These are phyloP conservation scores for Chenopodium suecicum DNA, from an alignment of 148 eudicot species.

Conservation along the genomic window DNA sequence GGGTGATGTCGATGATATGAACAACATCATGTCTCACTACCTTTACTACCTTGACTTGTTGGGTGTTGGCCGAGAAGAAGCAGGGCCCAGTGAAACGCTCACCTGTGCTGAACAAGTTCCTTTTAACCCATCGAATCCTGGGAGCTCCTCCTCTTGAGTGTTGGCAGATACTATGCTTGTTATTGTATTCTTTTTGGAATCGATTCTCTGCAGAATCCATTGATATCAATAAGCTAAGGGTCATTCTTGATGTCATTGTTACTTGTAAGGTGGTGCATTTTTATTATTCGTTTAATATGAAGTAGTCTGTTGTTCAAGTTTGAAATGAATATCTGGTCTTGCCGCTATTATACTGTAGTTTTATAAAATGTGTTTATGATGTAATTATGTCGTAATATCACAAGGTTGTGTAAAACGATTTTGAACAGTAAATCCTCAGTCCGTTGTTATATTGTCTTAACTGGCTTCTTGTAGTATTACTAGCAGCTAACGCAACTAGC, in stretches of 20 bases:
- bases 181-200: slow-evolving; percentile 13
- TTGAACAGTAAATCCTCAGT: slow-evolving; percentile 12
- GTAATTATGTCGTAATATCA: slow-evolving; percentile 28
- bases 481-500: neutral
- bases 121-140: slow-evolving; percentile 52
- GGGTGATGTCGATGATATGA: slow-evolving; percentile 77
- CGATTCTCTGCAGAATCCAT: slow-evolving; percentile 17
- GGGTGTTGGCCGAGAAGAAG: slow-evolving; percentile 83
- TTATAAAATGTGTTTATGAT: slow-evolving; percentile 19
- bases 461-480: neutral
- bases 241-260: slow-evolving; percentile 16
- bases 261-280: slow-evolving; percentile 9
- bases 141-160: slow-evolving; percentile 41
- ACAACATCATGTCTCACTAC: slow-evolving; percentile 68
- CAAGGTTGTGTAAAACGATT: slow-evolving; percentile 24
- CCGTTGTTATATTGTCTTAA: neutral
- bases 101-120: slow-evolving; percentile 75
- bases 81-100: slow-evolving; percentile 66
- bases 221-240: slow-evolving; percentile 21
- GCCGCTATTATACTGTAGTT: neutral
- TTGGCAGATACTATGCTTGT: neutral
- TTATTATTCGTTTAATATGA: slow-evolving; percentile 14
- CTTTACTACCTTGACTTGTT: slow-evolving; percentile 74
- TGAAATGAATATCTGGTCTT: slow-evolving; percentile 6
- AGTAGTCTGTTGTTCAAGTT: slow-evolving; percentile 5